These are phyloP conservation scores for Globisporangium splendens DNA, from an alignment of 352 stramenopile species.

Conservation along the genomic window DNA sequence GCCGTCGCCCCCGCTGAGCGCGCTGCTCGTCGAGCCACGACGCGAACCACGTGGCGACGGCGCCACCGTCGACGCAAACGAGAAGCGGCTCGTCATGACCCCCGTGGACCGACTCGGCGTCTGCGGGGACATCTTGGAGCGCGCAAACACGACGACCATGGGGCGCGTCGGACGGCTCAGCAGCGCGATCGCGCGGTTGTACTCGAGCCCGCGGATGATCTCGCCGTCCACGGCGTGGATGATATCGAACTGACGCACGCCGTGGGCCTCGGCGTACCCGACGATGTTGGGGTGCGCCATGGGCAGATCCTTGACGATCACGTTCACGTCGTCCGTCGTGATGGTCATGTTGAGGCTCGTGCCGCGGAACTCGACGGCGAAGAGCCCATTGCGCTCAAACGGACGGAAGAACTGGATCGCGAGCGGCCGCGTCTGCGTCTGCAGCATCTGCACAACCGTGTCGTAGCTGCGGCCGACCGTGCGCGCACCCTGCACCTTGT, in stretches of 20 bases:
- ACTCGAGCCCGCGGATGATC: constrained; percentile 74
- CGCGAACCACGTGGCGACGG: constrained; percentile 50
- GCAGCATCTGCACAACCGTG: constrained; percentile 82
- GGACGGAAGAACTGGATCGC: constrained; percentile 83
- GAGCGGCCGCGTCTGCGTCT: constrained; percentile 69
- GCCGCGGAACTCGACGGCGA: constrained; percentile 78
- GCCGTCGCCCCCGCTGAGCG: constrained; percentile 45
- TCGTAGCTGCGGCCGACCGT: constrained; percentile 80
- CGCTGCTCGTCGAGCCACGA: constrained; percentile 39
- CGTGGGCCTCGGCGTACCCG: constrained; percentile 77
- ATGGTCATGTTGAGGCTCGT: constrained; percentile 85
- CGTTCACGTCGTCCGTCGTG: constrained; percentile 79
- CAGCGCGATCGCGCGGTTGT: constrained; percentile 77
- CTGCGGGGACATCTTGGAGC: constrained; percentile 54
- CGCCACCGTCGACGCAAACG: constrained; percentile 67
- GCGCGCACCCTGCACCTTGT: constrained; percentile 78
- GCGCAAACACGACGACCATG: constrained; percentile 80
- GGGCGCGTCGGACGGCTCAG: constrained; percentile 59
- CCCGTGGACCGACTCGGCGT: constrained; percentile 53
- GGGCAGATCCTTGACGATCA: constrained; percentile 82
- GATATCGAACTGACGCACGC: constrained; percentile 74
- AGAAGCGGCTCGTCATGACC: constrained; percentile 60
- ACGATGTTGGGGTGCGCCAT: constrained; percentile 83
- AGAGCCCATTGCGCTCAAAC: constrained; percentile 71
- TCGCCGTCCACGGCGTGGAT: constrained; percentile 80